phyloP scores from a whole-genome alignment of 176 grass and related monocot genomes.

The Phoenix roebelenii region DNA sequence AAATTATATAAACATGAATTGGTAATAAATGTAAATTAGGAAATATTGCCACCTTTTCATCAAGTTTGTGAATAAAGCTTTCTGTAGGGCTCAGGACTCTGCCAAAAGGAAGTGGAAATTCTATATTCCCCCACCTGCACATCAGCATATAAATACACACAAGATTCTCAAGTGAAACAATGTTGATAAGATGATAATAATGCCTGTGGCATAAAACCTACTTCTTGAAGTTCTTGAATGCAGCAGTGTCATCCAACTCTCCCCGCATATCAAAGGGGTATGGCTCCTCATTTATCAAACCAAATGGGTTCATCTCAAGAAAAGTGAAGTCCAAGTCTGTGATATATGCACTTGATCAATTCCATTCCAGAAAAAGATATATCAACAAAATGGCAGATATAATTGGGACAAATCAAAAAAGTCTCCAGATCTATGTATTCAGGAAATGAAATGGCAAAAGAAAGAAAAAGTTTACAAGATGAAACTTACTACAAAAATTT shows the following conservation, averaged over 20 bases:
- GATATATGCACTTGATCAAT: not conserved
- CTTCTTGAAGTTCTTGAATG: conserved; percentile 99
- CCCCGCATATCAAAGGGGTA: conserved; percentile 99
- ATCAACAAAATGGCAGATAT: too few relatives aligned
- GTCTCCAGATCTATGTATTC: too few relatives aligned
- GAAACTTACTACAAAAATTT: too few relatives aligned
- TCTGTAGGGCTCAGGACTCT: conserved; percentile 88
- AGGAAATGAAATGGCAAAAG: too few relatives aligned
- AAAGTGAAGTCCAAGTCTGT: conserved; percentile 98
- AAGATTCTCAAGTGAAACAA: not conserved
- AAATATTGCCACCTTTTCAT: conserved; percentile 75
- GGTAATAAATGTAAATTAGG: not conserved
- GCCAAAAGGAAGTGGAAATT: conserved; percentile 90
- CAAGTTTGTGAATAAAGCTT: conserved; percentile 78
- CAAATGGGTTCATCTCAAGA: conserved; percentile 98
- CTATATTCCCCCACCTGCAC: conserved; percentile 70
- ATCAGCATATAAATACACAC: not conserved
- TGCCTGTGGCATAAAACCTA: conserved; percentile 20
- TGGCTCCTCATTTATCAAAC: conserved; percentile 75
- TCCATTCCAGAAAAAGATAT: not conserved
- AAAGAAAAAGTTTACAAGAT: too few relatives aligned
- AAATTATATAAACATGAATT: too few relatives aligned
- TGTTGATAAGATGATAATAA: not conserved
- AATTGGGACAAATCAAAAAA: too few relatives aligned
- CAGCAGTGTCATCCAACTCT: conserved; percentile 93